These are phyloP conservation scores for Xylaria nigripes DNA, from an alignment of 495 filamentous ascomycete genomes.

Conservation along the genomic window DNA sequence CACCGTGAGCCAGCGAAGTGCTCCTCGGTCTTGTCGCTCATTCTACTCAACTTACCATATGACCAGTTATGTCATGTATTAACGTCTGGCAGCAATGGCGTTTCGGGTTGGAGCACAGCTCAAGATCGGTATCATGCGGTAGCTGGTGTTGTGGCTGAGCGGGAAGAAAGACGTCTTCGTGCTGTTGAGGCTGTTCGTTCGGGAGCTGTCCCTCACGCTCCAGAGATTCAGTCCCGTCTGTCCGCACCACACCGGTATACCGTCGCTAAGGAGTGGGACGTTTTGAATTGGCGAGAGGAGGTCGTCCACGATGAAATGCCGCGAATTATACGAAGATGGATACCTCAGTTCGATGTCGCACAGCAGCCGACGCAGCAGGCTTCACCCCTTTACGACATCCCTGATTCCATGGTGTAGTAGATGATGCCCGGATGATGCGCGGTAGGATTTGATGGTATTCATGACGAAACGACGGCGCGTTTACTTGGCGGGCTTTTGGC, in stretches of 20 bases:
- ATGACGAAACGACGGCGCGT: conserved; percentile 13
- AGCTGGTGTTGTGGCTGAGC: conserved; percentile 48
- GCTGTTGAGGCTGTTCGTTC: conserved; percentile 27
- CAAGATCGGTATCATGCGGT: conserved; percentile 38
- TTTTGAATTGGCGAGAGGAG: conserved; percentile 40
- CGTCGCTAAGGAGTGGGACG: conserved; percentile 25
- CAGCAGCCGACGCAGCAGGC: conserved; percentile 11
- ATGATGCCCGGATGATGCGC: conserved; percentile 3
- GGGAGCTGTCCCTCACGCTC: conserved; percentile 19
- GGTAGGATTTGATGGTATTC: conserved; percentile 6
- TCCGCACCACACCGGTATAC: conserved; percentile 20
- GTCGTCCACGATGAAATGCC: conserved; percentile 23
- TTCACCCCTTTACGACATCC: conserved; percentile 12
- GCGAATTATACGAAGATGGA: conserved; percentile 25
- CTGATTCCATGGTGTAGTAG: conserved; percentile 26
- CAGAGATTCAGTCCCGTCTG: conserved; percentile 21
- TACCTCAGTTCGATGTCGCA: conserved; percentile 21
- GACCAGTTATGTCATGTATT: conserved; percentile 48
- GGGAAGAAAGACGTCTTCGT: conserved; percentile 43
- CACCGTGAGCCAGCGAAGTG: conserved; percentile 24
- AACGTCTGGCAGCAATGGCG: conserved; percentile 40
- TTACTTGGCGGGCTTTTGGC: background rate
- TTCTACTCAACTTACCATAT: conserved; percentile 58
- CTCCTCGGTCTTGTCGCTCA: conserved; percentile 45
- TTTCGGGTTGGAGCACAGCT: conserved; percentile 37